Evolutionary conservation across 345 rosid species (phyloP), one percentile per base, ranked within the genome.

Genomic region (Aurinia saxatilis): DNA sequence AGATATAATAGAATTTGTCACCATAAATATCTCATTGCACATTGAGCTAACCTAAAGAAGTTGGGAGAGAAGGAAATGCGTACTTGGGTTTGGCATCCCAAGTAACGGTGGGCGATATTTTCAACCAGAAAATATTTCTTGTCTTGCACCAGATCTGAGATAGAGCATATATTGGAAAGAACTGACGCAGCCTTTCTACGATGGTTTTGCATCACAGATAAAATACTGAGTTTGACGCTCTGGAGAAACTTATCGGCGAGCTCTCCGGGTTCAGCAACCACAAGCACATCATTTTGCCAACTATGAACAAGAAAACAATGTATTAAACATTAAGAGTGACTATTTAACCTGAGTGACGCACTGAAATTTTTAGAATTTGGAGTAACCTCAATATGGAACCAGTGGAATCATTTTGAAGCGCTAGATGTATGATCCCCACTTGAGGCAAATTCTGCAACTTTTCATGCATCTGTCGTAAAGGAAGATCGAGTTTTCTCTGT

Each of bases 231-330:
- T 79, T 93, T 93, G 30, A 90, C 90, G 52, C 81, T 82, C 57
- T 74, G 97, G 16, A 93, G 82, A 73, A 93, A 93, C 77, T 81
- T 90, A 60, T 85, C 89, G 0, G 97, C 95, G 31, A 81, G 89
- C 55, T 84, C 99, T 65, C 99, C 99, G 57, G 99, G 99, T 73
- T 93, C 99, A 57, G 96, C 96, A 46, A 93, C 97, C 66, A 90
- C 99, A 77, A 90, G 84, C 11, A 93, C 99, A 66, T 90, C 99
- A 71, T 85, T 93, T 74, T 93, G 95, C 97, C 97, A 93, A 72
- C 57, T 50, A 39, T 73, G 49, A 30, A 64, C 66, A 17, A 39
- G 8, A 27, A 30, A 50, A 49, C 6, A 13, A 46, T 47, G 39
- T 49, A 41, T 52, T 35, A 45, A 56, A n/a, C 2, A 36, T 35